Percentiles rank a stretch among this genome's conserved stretches.
Conservation (phyloP, 176 grass and related monocot genomes). For the Oryza longistaminata region DNA sequence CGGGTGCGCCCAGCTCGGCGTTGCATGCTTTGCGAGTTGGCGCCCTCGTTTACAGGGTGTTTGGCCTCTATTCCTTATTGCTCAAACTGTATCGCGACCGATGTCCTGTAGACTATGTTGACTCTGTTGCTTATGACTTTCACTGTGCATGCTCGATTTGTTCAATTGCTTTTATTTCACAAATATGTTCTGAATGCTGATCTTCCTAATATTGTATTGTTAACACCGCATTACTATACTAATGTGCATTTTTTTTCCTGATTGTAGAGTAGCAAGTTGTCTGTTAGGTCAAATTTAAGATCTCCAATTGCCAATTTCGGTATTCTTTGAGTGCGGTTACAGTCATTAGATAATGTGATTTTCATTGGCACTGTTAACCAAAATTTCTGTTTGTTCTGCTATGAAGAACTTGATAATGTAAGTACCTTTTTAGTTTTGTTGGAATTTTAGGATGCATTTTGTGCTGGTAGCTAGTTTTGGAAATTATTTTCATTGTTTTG, state of each 20-base stretch:
- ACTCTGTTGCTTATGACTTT: not conserved
- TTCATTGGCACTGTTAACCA: not conserved
- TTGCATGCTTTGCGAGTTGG: not conserved
- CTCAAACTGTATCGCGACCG: not conserved
- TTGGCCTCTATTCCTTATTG: not conserved
- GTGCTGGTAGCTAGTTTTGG: not conserved
- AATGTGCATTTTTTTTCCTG: not conserved
- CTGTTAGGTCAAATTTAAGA: not conserved
- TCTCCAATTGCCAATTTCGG: not conserved
- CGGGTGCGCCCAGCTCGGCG: too few relatives aligned
- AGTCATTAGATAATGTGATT: not conserved
- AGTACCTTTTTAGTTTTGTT: not conserved
- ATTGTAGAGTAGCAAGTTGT: not conserved
- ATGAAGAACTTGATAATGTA: not conserved
- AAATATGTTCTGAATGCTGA: not conserved
- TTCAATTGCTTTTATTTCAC: not conserved
- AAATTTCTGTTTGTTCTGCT: not conserved
- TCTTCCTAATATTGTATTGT: not conserved
- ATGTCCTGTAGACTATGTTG: not conserved
- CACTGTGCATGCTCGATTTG: not conserved
- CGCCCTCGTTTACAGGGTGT: not conserved
- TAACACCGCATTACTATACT: not conserved
- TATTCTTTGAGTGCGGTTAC: not conserved
- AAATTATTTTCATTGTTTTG: not conserved
- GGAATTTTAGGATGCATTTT: not conserved